These are phyloP conservation scores for Acanthamoeba triangularis DNA, from an alignment of 208 protist genomes.

Conservation along the genomic window DNA sequence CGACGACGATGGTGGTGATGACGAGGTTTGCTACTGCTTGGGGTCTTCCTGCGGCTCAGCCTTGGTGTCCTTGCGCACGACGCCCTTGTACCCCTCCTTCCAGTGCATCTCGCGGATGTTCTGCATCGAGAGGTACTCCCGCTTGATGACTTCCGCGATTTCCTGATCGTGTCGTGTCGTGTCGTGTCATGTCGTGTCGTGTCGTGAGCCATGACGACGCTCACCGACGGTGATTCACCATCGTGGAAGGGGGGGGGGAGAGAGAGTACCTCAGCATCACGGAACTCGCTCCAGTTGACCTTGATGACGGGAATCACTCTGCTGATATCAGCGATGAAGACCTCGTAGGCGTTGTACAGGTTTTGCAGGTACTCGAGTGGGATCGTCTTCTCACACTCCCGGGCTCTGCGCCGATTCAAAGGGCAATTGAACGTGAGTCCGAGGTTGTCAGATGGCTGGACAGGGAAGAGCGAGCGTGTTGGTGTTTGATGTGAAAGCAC, in stretches of 20 bases:
- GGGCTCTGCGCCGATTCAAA: neutral
- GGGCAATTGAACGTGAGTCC: neutral
- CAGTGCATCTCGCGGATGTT: slow-evolving; percentile 72
- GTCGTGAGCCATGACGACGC: too few relatives aligned
- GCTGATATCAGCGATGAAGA: slow-evolving; percentile 85
- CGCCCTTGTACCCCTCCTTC: slow-evolving; percentile 24
- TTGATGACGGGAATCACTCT: slow-evolving; percentile 85
- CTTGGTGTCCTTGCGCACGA: neutral
- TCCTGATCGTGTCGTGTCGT: too few relatives aligned
- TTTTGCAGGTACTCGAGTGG: slow-evolving; percentile 82
- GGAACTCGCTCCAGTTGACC: slow-evolving; percentile 83
- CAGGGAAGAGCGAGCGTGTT: too few relatives aligned
- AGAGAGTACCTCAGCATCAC: slow-evolving; percentile 43
- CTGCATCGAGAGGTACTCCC: slow-evolving; percentile 79
- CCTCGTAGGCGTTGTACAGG: slow-evolving; percentile 84
- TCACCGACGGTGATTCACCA: neutral
- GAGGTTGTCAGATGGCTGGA: too few relatives aligned
- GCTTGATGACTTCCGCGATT: slow-evolving; percentile 72
- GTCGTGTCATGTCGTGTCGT: too few relatives aligned
- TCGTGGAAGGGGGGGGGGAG: neutral
- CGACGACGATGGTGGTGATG: too few relatives aligned
- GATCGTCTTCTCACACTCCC: slow-evolving; percentile 85
- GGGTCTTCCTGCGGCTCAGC: neutral
- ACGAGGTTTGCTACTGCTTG: neutral
- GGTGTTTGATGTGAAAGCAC: too few relatives aligned